Conservation (phyloP, 2,329 filamentous ascomycete species). For the Ceratocystis destructans region DNA sequence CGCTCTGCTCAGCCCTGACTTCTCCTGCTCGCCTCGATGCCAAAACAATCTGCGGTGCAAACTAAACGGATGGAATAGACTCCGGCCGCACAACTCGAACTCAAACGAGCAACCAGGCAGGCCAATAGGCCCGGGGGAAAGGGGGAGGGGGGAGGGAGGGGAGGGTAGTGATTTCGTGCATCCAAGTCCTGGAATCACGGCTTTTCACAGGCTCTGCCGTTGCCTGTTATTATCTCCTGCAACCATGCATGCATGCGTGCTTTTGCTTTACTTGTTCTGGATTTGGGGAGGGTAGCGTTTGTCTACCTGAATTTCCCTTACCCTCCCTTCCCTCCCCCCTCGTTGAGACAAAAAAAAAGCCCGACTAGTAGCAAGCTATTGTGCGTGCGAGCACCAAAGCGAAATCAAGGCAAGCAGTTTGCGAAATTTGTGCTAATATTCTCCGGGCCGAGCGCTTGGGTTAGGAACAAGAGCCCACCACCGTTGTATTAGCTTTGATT, state of each 20-base stretch:
- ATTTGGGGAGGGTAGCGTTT: too few relatives aligned
- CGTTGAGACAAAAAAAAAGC: conserved; percentile 1
- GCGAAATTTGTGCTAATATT: conserved; percentile 6
- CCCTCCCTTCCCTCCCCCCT: not conserved
- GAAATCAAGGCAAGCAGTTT: not conserved
- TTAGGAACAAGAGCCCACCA: not conserved
- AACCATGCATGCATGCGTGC: too few relatives aligned
- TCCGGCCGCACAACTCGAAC: conserved; percentile 3
- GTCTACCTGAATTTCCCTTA: not conserved
- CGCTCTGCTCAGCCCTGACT: not conserved
- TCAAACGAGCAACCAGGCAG: not conserved
- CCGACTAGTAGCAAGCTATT: conserved; percentile 9
- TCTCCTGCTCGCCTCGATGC: not conserved
- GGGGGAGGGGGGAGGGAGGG: not conserved
- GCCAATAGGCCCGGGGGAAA: not conserved
- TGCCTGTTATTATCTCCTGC: too few relatives aligned
- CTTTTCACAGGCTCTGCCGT: too few relatives aligned
- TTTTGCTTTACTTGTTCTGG: too few relatives aligned
- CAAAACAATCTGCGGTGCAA: conserved; percentile 4
- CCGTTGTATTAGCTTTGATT: not conserved
- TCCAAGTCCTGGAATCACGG: too few relatives aligned
- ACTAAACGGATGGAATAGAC: not conserved
- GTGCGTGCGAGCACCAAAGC: conserved; percentile 3
- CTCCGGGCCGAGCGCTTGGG: conserved; percentile 6
- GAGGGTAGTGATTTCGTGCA: not conserved